These are phyloP conservation scores for Trichoderma sp. DNA, from an alignment of 2,329 filamentous ascomycete genomes.

Conservation along the genomic window DNA sequence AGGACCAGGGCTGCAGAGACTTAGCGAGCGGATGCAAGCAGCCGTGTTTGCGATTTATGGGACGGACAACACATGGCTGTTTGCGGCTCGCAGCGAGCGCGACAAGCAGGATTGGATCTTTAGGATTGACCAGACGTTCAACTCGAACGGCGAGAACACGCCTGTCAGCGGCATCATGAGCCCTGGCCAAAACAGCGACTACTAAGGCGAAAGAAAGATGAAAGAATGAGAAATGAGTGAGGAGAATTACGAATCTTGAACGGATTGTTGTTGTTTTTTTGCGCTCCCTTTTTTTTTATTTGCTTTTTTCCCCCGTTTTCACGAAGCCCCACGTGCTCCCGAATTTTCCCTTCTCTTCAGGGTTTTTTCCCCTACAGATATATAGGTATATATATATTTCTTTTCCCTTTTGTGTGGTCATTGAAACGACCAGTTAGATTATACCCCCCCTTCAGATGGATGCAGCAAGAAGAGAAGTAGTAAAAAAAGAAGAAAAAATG, in stretches of 20 bases:
- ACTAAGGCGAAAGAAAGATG: conserved; percentile 21
- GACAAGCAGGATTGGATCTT: conserved; percentile 98
- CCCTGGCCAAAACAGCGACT: conserved; percentile 34
- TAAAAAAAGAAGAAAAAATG: not conserved
- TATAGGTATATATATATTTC: not conserved
- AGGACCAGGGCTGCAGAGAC: conserved; percentile 46
- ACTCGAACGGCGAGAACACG: conserved; percentile 46
- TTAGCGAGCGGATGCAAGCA: conserved; percentile 59
- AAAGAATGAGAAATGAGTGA: conserved; percentile 15
- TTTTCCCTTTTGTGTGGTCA: conserved; percentile 16
- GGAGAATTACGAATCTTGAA: conserved; percentile 9
- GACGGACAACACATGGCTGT: conserved; percentile 91
- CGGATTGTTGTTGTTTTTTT: not conserved
- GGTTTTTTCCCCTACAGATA: not conserved
- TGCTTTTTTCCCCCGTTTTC: not conserved
- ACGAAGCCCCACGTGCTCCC: not conserved
- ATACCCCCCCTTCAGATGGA: conserved; percentile 17
- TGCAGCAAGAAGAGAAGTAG: not conserved
- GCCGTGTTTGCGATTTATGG: conserved; percentile 94
- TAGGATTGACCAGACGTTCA: conserved; percentile 80
- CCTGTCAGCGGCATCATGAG: conserved; percentile 38
- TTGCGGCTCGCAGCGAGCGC: conserved; percentile 81
- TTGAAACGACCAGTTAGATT: conserved; percentile 14
- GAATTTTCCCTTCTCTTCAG: not conserved
- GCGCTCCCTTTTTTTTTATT: not conserved